Evolutionary conservation across 2,329 filamentous ascomycete genomes (phyloP), one percentile per base, ranked within the genome.

Genomic region (Venturia oleaginea): DNA sequence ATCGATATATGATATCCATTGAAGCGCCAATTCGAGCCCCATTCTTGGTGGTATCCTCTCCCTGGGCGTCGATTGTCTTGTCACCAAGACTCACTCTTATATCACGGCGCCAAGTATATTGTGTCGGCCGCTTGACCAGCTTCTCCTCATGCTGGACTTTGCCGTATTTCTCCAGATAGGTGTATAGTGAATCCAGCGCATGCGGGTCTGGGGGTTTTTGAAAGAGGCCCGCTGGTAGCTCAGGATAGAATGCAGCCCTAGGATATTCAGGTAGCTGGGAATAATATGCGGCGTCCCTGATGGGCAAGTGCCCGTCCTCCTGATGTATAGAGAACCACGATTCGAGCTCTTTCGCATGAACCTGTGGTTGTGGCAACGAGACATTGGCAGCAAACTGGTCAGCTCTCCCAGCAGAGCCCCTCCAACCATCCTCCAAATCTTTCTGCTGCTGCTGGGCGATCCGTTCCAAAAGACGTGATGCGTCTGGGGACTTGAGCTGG

Each of bases 21-120:
- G 59, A 40, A 43, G 59, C 59, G 32, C 37, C 59, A 17, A 60
- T 32, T 30, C 24, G 59, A 40, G 59, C 59, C 15, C 59, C 40
- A 24, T 60, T 27, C 22, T 60, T 60, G 40, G 59, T 40, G 15
- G 59, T 24, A 22, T 60, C 59, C 59, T 60, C 59, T 11, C 59
- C 59, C 22, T 15, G n/a, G 17, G 59, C 59, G 6, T 40, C 40
- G 37, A 60, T 40, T 19, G 24, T 43, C 40, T 40, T 27, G 2
- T 38, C 59, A 17, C 40, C 59, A 11, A 60, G 13, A 11, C 13
- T 22, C 4, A 60, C 59, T 27, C 2, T 60, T 40, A 24, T 30
- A 60, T 27, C 34, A 8, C n/a, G 59, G 15, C 59, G 59, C 59
- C 59, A 60, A 4, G 19, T 22, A 24, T 60, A 60, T 22, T 43